Base-by-base conservation (phyloP, 78 protist genomes). In the slime mould (Dictyostelium discoideum) region DNA sequence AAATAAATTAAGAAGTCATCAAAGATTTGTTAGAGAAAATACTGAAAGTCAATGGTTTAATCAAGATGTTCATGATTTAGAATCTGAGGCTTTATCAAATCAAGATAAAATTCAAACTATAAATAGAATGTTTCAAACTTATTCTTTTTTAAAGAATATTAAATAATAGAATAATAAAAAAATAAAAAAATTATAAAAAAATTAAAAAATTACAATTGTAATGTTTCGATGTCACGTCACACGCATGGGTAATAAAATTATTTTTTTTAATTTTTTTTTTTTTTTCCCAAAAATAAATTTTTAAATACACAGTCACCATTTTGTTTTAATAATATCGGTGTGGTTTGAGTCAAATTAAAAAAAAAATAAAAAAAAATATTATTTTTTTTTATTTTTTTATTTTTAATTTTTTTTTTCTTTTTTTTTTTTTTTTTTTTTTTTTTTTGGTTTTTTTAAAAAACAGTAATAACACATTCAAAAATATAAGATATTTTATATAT, bases 41-140 rank as follows among this genome's bases (percentile, higher is more conserved):
- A 32, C 14, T 3, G 94, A 90, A 82, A 81, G 76, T 37, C 88
- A 90, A 50, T 90, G 94, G 94, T 44, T 90, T 16, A 67, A 69
- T 11, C 72, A 90, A 72, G 94, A 90, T 72, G 11, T 90, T 24
- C 82, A 82, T 39, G 94, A 90, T 48, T 46, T 90, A 20, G 94
- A 90, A 81, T 90, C 94, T n/a, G 94, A 90, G 1, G 26, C 40
- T 69, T 79, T 90, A 32, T 50, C 65, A 67, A 44, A 50, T 3
- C 73, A 65, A 29, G 89, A 80, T 44, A 90, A 90, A 72, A 82
- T 90, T 37, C 26, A 57, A 29, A 90, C 89, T 3, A 90, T 90
- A 5, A 84, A 90, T 24, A 80, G 94, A 82, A 90, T 90, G 94
- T 90, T 90, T 54, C 42, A 7, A 16, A 90, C 94, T n/a, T 90